phyloP scores from a whole-genome alignment of 331 rosid genomes.

The Stylosanthes scabra region DNA sequence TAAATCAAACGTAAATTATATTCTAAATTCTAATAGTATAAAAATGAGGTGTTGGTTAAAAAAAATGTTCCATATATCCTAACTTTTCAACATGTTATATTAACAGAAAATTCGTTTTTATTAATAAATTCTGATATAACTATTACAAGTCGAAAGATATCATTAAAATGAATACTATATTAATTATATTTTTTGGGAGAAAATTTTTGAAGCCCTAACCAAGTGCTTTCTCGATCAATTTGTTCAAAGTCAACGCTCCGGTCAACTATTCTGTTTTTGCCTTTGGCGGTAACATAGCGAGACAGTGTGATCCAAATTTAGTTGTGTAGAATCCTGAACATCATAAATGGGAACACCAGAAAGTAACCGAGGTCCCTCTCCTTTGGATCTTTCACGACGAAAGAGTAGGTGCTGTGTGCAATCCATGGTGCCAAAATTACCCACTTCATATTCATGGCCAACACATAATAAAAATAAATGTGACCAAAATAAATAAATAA shows the following conservation, averaged over 20 bases:
- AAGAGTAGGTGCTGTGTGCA: slow-evolving; percentile 58
- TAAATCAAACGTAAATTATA: too few species aligned
- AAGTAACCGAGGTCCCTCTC: slow-evolving; percentile 52
- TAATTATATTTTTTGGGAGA: too few species aligned
- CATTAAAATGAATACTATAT: too few species aligned
- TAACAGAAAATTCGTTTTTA: too few species aligned
- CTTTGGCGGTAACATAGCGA: slow-evolving; percentile 71
- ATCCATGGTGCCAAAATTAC: slow-evolving; percentile 77
- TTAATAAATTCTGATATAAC: too few species aligned
- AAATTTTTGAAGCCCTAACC: slow-evolving; percentile 41
- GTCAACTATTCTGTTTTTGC: slow-evolving; percentile 59
- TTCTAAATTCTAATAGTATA: too few species aligned
- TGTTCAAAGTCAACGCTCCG: slow-evolving; percentile 76
- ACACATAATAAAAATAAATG: too few species aligned
- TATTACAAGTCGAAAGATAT: too few species aligned
- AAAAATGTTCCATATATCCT: too few species aligned
- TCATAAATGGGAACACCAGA: slow-evolving; percentile 56
- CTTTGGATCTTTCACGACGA: slow-evolving; percentile 38
- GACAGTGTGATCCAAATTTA: slow-evolving; percentile 85
- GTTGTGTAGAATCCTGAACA: slow-evolving; percentile 68
- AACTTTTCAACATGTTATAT: too few species aligned
- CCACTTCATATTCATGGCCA: slow-evolving; percentile 41
- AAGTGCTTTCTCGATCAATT: slow-evolving; percentile 81
- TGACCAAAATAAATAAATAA: too few species aligned
- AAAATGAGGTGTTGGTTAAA: too few species aligned